Evolutionary conservation across 805 yeast species (phyloP).

Genomic region (Yarrowia porcina): DNA sequence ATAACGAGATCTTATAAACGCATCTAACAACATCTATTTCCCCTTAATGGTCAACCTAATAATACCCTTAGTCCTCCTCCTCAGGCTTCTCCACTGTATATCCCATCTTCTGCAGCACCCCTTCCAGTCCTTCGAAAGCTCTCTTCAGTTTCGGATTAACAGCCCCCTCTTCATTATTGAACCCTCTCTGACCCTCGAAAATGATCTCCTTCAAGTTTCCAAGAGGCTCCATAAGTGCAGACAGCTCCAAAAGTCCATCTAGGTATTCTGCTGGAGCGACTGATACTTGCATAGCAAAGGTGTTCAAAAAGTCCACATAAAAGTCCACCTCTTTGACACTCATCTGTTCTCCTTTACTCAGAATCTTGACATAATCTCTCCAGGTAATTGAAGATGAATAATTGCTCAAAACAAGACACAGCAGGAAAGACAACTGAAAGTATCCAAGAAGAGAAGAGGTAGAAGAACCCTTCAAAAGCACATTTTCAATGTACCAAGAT

Average conservation of each 20-base stretch:
- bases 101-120: not conserved
- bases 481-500: slow-evolving; percentile 52
- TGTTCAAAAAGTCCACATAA: slow-evolving; percentile 37
- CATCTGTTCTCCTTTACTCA: slow-evolving; percentile 41
- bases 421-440: slow-evolving; percentile 50
- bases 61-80: not conserved
- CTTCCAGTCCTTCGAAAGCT: not conserved
- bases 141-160: not conserved
- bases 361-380: slow-evolving; percentile 49
- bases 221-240: slow-evolving; percentile 30
- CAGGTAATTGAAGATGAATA: slow-evolving; percentile 64
- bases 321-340: slow-evolving; percentile 35
- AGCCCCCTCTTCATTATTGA: not conserved
- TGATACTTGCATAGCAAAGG: slow-evolving; percentile 42
- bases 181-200: slow-evolving; percentile 18
- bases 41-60: no score
- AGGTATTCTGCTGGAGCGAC: slow-evolving; percentile 46
- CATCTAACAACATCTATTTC: no score
- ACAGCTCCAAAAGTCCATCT: slow-evolving; percentile 38
- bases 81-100: not conserved
- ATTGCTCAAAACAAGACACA: slow-evolving; percentile 55
- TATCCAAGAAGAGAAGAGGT: slow-evolving; percentile 47
- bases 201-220: slow-evolving; percentile 26
- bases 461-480: slow-evolving; percentile 36
- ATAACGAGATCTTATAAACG: no score